A percentile compares a stretch with the other conserved stretches of the same genome.
These are phyloP conservation scores for Arabidopsis arenosa DNA, from an alignment of 345 rosid species.

Conservation along the genomic window DNA sequence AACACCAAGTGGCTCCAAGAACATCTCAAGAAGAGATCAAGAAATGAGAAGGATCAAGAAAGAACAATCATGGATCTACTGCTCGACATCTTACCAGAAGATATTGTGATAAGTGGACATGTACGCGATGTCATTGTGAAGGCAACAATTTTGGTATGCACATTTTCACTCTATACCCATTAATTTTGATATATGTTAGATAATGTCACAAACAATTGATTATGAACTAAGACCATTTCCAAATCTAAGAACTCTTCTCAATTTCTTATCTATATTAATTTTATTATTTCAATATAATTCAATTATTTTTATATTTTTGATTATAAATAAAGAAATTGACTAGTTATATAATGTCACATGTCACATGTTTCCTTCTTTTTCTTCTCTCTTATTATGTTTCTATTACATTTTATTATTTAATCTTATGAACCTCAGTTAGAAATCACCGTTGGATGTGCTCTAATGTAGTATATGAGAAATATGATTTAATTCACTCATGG, in stretches of 20 bases:
- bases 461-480: neutral
- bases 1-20: constrained; percentile 62
- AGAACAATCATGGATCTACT: constrained; percentile 65
- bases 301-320: too few species aligned
- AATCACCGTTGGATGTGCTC: too few species aligned
- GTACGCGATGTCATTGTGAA: constrained; percentile 56
- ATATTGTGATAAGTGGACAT: constrained; percentile 51
- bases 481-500: neutral
- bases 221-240: constrained; percentile 55
- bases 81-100: constrained; percentile 50
- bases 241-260: neutral
- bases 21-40: constrained; percentile 46
- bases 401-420: neutral
- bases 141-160: constrained; percentile 64
- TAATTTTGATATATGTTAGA: neutral
- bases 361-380: neutral
- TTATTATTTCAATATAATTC: too few species aligned
- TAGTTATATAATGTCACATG: too few species aligned
- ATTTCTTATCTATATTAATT: too few species aligned
- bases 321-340: too few species aligned
- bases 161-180: constrained; percentile 14
- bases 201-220: constrained; percentile 47
- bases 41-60: constrained; percentile 25
- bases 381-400: neutral
- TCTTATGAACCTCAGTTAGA: too few species aligned